Evolutionary conservation across 177 flowering plant genomes (phyloP).

Genomic region (Tripterygium wilfordii): DNA sequence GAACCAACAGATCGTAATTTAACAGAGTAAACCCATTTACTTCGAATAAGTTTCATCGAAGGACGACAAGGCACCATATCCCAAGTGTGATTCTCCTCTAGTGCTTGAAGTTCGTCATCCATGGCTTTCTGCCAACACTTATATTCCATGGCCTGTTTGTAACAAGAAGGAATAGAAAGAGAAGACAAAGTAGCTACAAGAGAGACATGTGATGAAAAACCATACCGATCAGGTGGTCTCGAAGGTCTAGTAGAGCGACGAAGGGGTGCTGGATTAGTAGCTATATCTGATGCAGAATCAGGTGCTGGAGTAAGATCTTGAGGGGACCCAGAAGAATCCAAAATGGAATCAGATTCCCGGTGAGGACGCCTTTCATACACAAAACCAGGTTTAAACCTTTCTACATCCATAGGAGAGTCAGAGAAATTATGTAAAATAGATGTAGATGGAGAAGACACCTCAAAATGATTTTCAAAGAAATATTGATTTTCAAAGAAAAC

Average conservation of each 20-base stretch:
- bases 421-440: too few relatives aligned
- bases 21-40: slow-evolving; percentile 1
- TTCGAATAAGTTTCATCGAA: background rate
- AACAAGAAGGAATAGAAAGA: background rate
- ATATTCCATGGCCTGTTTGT: background rate
- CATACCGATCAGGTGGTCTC: slow-evolving; percentile 3
- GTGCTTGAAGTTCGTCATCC: slow-evolving; percentile 4
- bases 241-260: background rate
- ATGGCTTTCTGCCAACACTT: slow-evolving; percentile 5
- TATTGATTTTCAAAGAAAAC: slow-evolving; percentile 1
- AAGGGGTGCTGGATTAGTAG: background rate
- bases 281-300: too few relatives aligned
- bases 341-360: too few relatives aligned
- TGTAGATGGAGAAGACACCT: too few relatives aligned
- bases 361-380: too few relatives aligned
- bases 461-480: too few relatives aligned
- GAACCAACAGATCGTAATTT: background rate
- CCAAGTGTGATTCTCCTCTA: slow-evolving; percentile 4
- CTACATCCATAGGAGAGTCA: too few relatives aligned
- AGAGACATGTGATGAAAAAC: too few relatives aligned
- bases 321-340: too few relatives aligned
- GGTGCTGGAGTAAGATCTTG: too few relatives aligned
- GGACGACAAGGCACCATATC: background rate
- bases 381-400: too few relatives aligned
- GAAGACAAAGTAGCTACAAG: background rate